Evolutionary conservation across 2,329 filamentous ascomycete genomes (phyloP).

Genomic region (Pseudogymnoascus sp.): DNA sequence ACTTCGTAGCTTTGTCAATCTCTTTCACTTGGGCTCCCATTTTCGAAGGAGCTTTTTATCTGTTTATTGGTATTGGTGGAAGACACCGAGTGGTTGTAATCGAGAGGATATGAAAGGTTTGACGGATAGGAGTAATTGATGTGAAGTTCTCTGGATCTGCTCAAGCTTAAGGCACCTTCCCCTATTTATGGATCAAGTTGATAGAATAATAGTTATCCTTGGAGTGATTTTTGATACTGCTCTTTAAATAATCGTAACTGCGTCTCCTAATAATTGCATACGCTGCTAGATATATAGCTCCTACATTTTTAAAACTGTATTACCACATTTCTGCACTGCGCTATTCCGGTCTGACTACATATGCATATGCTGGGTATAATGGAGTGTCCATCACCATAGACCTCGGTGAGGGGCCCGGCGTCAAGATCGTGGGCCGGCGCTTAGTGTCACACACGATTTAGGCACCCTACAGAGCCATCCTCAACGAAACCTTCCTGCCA

Average conservation of each 20-base stretch:
- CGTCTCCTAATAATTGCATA: neutral
- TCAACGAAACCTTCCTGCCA: neutral
- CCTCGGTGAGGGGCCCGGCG: too few species aligned
- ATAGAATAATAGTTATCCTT: neutral
- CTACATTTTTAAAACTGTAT: neutral
- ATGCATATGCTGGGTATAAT: neutral
- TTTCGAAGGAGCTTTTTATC: neutral
- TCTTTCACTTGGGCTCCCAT: neutral
- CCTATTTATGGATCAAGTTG: neutral
- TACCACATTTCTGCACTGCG: neutral
- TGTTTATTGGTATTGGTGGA: neutral
- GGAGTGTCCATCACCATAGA: neutral
- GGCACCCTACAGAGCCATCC: neutral
- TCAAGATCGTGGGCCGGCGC: too few species aligned
- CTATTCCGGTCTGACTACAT: neutral
- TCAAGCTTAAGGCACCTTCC: neutral
- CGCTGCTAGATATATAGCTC: neutral
- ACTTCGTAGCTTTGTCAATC: neutral
- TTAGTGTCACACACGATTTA: neutral
- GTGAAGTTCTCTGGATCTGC: neutral
- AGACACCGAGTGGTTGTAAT: neutral
- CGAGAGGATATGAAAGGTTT: neutral
- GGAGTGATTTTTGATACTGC: neutral
- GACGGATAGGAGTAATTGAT: neutral
- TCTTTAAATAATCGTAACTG: neutral